Conservation (phyloP, 2,329 filamentous ascomycete species). For the Xylaria sp. region DNA sequence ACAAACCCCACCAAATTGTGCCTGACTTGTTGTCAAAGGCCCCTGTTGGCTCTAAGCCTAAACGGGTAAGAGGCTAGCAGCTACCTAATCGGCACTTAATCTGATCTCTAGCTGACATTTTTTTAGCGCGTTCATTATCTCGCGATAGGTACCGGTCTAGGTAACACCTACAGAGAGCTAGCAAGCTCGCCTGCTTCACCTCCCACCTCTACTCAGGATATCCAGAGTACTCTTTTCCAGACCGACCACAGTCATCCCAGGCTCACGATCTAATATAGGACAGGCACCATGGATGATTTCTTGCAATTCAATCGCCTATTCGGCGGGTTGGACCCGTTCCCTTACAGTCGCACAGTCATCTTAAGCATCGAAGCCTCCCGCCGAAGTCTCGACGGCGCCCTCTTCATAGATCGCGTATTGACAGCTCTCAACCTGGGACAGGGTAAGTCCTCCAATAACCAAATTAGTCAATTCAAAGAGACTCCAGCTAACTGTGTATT, state of each 20-base stretch:
- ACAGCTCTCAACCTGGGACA: slow-evolving; percentile 71
- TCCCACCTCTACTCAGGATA: neutral
- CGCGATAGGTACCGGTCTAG: too few relatives aligned
- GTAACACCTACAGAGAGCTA: too few relatives aligned
- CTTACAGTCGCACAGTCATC: slow-evolving; percentile 65
- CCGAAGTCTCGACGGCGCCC: slow-evolving; percentile 68
- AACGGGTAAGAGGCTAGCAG: neutral
- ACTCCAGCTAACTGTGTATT: neutral
- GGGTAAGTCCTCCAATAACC: slow-evolving; percentile 52
- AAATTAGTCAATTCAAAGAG: neutral
- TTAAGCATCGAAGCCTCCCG: slow-evolving; percentile 70
- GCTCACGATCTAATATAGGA: neutral
- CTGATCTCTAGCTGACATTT: neutral
- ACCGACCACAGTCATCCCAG: neutral
- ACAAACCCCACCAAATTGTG: slow-evolving; percentile 32
- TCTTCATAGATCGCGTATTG: slow-evolving; percentile 82
- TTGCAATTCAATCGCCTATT: slow-evolving; percentile 74
- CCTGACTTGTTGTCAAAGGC: neutral
- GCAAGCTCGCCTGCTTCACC: neutral
- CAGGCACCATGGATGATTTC: slow-evolving; percentile 62
- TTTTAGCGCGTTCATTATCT: slow-evolving; percentile 17
- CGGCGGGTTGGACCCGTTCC: slow-evolving; percentile 60
- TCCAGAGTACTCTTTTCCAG: neutral
- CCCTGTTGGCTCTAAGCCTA: slow-evolving; percentile 12
- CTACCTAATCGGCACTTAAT: neutral